A percentile compares a stretch with the other conserved stretches of the same genome.
Conservation (phyloP, 2,329 filamentous ascomycete species). For the Cephalotrichum gorgonifer region DNA sequence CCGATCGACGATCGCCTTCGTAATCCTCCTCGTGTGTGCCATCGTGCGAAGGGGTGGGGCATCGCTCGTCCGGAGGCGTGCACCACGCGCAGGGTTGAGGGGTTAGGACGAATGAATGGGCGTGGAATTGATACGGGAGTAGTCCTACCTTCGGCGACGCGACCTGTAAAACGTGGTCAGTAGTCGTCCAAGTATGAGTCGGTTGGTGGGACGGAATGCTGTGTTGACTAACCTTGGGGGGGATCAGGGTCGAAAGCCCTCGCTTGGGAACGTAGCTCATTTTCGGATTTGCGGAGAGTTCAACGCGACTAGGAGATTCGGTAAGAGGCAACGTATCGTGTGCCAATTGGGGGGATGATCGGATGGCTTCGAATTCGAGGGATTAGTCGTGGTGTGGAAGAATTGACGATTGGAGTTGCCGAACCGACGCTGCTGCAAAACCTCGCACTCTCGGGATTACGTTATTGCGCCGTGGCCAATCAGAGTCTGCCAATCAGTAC, state of each 20-base stretch:
- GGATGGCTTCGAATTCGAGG: slow-evolving; percentile 9
- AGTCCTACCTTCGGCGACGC: slow-evolving; percentile 72
- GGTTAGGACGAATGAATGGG: not conserved
- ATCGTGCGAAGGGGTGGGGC: not conserved
- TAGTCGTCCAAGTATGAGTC: slow-evolving; percentile 3
- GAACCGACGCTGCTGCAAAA: slow-evolving; percentile 28
- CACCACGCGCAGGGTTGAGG: not conserved
- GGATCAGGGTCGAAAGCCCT: slow-evolving; percentile 95
- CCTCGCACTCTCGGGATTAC: slow-evolving; percentile 35
- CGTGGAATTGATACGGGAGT: not conserved
- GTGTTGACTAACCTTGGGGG: slow-evolving; percentile 70
- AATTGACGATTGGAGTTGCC: slow-evolving; percentile 6
- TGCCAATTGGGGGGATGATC: slow-evolving; percentile 6
- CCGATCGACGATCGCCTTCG: not conserved
- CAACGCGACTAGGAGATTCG: not conserved
- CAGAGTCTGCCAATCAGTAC: slow-evolving; percentile 16
- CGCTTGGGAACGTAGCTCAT: slow-evolving; percentile 92
- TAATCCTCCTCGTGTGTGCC: not conserved
- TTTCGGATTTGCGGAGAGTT: not conserved
- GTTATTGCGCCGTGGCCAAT: slow-evolving; percentile 32
- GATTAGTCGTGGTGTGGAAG: slow-evolving; percentile 4
- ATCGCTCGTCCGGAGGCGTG: not conserved
- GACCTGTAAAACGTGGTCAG: slow-evolving; percentile 39
- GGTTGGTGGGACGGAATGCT: not conserved
- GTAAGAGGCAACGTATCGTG: not conserved